Percentiles rank a stretch among this genome's conserved stretches.
Evolutionary conservation across 1,284 basidiomycete genomes (phyloP).

Genomic region (Papiliotrema nemorosa): DNA sequence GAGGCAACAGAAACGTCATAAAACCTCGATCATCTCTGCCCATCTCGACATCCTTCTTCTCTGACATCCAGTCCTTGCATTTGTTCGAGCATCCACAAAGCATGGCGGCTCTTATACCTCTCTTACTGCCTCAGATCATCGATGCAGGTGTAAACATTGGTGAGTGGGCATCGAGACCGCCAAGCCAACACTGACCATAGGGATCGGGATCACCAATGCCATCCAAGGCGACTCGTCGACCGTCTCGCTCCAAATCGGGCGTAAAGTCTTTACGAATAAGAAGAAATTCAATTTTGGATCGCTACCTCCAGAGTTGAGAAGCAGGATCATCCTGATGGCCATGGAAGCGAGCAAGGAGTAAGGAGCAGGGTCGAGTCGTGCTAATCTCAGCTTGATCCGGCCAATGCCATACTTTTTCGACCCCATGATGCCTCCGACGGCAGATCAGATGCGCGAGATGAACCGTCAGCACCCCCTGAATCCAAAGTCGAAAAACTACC

Average conservation of each 20-base stretch:
- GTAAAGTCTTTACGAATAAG: slow-evolving; percentile 25
- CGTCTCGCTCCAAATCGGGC: slow-evolving; percentile 32
- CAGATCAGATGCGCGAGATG: slow-evolving; percentile 10
- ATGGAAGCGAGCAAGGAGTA: slow-evolving; percentile 26
- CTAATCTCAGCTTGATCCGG: slow-evolving; percentile 19
- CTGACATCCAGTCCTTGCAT: too few species aligned
- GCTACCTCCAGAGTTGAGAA: slow-evolving; percentile 27
- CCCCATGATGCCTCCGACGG: slow-evolving; percentile 12
- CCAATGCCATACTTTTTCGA: slow-evolving; percentile 17
- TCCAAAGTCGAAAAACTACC: slow-evolving; percentile 24
- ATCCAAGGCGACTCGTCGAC: slow-evolving; percentile 23
- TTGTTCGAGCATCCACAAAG: too few species aligned
- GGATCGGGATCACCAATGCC: slow-evolving; percentile 34
- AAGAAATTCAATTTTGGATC: slow-evolving; percentile 22
- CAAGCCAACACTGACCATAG: slow-evolving; percentile 5
- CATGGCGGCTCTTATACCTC: slow-evolving; percentile 30
- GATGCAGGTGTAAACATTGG: slow-evolving; percentile 32
- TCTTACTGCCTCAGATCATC: slow-evolving; percentile 25
- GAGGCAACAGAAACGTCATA: too few species aligned
- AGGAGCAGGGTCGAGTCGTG: neutral
- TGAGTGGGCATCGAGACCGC: slow-evolving; percentile 7
- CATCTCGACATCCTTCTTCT: too few species aligned
- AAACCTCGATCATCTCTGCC: too few species aligned
- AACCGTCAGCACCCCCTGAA: slow-evolving; percentile 20
- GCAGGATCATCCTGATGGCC: slow-evolving; percentile 28